Evolutionary conservation across 164 flowering plant species (phyloP).

Genomic region (Houttuynia cordata): DNA sequence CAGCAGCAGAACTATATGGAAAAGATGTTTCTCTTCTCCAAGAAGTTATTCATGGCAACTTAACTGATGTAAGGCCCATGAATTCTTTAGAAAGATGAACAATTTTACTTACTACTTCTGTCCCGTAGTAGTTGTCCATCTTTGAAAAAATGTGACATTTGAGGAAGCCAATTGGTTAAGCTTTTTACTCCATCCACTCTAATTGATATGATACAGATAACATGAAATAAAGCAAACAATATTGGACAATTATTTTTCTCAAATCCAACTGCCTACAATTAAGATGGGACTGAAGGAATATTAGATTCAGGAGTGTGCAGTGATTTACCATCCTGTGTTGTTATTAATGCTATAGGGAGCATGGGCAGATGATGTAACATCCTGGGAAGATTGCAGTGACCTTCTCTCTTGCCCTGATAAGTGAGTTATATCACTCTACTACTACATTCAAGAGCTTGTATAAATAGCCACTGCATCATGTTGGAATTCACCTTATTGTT

Average conservation of each 20-base stretch:
- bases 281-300: too few species aligned
- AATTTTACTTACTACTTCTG: too few species aligned
- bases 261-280: too few species aligned
- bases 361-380: constrained; percentile 53
- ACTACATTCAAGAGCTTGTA: background rate
- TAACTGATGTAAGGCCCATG: constrained; percentile 47
- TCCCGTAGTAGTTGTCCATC: too few species aligned
- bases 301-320: too few species aligned
- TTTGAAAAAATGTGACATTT: too few species aligned
- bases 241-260: too few species aligned
- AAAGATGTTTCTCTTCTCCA: constrained; percentile 58
- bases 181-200: too few species aligned
- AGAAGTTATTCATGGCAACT: constrained; percentile 48
- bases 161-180: too few species aligned
- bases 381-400: constrained; percentile 65
- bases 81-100: background rate
- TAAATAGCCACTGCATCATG: background rate
- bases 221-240: too few species aligned
- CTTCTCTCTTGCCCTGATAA: constrained; percentile 54
- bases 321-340: too few species aligned
- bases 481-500: background rate
- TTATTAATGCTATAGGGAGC: constrained; percentile 34
- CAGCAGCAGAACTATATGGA: constrained; percentile 48
- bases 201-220: too few species aligned
- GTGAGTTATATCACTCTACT: constrained; percentile 16